Evolutionary conservation across 495 filamentous ascomycete genomes (phyloP), one percentile per base, ranked within the genome.

Genomic region (Hyphodiscus hymeniophilus): DNA sequence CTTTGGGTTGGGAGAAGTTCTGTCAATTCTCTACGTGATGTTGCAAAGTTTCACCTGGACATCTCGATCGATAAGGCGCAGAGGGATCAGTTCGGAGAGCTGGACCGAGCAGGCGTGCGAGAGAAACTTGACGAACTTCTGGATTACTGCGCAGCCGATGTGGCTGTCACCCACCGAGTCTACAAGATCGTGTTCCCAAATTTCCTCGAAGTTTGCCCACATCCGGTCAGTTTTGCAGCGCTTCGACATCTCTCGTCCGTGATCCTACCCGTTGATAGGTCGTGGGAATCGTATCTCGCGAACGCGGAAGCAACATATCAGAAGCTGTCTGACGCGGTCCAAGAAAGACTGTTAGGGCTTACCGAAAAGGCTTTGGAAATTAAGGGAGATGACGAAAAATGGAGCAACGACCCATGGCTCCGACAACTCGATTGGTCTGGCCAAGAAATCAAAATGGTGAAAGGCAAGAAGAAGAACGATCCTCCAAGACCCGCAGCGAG

Each of bases 211-310:
- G 82, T 84, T 26, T 97, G 92, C 56, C 91, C 94, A 3, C 94
- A 99, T 66, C 94, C 92, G 2, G 92, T 97, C 51, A 97, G 89
- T 63, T 99, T 99, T 60, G 90, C 87, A 4, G 91, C 92, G 10
- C 74, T 97, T 23, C 77, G 94, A 34, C 89, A 96, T 64, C 74
- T 99, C 6, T 89, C 91, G 4, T 84, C 89, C 4, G 87, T 95
- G 39, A 94, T 95, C 47, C 70, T 99, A 23, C 92, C 92, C 0
- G 87, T 96, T 50, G 77, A 96, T 57, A 73, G 82, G 52, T 80
- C 82, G 0, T 99, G 94, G 94, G 72, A 89, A 45, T 68, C 74
- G 10, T 99, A 99, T 62, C 66, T 95, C 26, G 67, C 66, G 13
- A 85, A 80, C 34, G 81, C 94, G 0, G 94, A 99, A 61, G 74